Conservation (phyloP, 306 rosid genomes). For the Myrica gale region DNA sequence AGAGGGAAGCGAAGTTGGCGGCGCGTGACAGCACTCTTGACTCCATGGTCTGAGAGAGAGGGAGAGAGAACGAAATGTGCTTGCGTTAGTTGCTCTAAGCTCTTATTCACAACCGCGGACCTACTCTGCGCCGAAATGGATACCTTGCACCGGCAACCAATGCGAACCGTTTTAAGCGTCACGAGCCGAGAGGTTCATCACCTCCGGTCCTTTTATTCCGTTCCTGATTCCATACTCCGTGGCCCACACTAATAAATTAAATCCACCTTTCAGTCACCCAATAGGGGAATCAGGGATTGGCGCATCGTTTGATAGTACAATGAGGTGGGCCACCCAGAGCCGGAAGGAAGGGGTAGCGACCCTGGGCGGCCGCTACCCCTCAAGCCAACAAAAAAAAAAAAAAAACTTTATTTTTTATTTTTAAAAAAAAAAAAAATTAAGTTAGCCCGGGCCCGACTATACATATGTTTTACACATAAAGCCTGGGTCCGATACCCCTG, state of each 20-base stretch:
- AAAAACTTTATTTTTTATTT: too few species aligned
- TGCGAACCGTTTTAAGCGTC: neutral
- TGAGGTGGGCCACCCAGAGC: too few species aligned
- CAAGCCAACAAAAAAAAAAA: too few species aligned
- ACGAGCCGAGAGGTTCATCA: neutral
- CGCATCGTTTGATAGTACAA: neutral
- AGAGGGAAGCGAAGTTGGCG: constrained; percentile 40
- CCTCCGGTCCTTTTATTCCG: neutral
- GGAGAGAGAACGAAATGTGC: constrained; percentile 8
- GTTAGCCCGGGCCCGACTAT: too few species aligned
- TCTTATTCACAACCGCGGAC: constrained; percentile 18
- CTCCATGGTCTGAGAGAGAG: constrained; percentile 49
- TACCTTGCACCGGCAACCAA: neutral
- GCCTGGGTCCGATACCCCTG: too few species aligned
- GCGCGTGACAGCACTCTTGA: constrained; percentile 95
- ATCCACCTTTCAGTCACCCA: neutral
- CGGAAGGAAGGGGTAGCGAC: too few species aligned
- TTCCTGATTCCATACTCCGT: neutral
- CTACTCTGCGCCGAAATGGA: constrained; percentile 10
- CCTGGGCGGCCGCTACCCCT: too few species aligned
- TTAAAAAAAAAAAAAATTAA: too few species aligned
- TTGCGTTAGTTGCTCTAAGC: constrained; percentile 6
- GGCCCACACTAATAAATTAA: neutral
- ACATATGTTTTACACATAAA: too few species aligned
- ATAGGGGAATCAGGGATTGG: neutral